phyloP scores from a whole-genome alignment of 2,329 filamentous ascomycete genomes.

The Boeremia lycopersici region DNA sequence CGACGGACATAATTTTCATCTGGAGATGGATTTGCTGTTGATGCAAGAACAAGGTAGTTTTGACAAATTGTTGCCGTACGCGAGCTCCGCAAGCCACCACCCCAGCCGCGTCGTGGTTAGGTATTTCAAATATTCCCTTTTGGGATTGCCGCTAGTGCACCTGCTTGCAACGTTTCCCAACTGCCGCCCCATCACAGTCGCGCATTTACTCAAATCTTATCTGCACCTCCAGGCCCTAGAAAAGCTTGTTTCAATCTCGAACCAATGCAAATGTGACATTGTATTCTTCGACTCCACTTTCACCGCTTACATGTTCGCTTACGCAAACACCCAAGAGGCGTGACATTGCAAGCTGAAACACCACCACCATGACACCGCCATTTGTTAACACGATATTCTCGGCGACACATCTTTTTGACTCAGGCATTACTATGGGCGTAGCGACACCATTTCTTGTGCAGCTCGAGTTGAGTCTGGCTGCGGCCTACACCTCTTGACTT shows the following conservation, averaged over 20 bases:
- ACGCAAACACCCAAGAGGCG: background rate
- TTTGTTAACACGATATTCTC: background rate
- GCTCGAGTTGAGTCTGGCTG: background rate
- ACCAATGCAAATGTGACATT: constrained; percentile 1
- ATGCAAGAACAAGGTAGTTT: constrained; percentile 4
- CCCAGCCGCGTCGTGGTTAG: constrained; percentile 15
- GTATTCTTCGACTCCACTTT: background rate
- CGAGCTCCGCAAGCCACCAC: constrained; percentile 4
- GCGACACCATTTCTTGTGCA: background rate
- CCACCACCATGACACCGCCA: background rate
- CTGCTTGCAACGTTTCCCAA: constrained; percentile 20
- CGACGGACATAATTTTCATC: constrained; percentile 2
- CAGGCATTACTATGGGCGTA: background rate
- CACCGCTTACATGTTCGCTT: background rate
- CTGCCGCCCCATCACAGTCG: constrained; percentile 2
- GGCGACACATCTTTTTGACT: background rate
- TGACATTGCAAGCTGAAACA: background rate
- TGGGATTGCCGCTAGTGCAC: constrained; percentile 26
- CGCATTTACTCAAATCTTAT: constrained; percentile 15
- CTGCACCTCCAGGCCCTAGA: constrained; percentile 5
- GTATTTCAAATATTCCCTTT: constrained; percentile 39
- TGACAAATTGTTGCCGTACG: constrained; percentile 28
- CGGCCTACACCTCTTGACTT: background rate
- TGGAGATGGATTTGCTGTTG: constrained; percentile 3
- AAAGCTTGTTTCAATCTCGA: background rate